Evolutionary conservation across 2,329 filamentous ascomycete genomes (phyloP), one percentile per base, ranked within the genome.

Genomic region (Byssothecium circinans): DNA sequence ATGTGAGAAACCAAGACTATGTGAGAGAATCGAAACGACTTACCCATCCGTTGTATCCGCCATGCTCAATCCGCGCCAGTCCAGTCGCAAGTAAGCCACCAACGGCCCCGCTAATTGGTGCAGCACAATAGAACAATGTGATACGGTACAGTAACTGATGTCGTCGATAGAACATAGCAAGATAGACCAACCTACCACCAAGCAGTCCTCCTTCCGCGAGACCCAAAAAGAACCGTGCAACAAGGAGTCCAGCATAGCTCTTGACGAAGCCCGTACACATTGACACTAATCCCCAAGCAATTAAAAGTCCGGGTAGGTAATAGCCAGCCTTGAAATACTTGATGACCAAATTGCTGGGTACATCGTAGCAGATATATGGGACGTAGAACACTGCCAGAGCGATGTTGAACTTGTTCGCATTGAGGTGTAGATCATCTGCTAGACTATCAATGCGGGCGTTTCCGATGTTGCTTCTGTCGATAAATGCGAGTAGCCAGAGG

Each of bases 401-500:
- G 25, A 74, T 60, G 46, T 76, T 76, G 66, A 71, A 76, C 15
- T 70, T 68, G 43, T 72, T 67, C 10, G 67, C 68, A 14, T 62
- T 62, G 12, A 76, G 68, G 2, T 67, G 32, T 15, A 76, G 63
- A n/a, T 75, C 70, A 1, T 63, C 57, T 8, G 62, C 55, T 0
- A 76, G 61, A 22, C 74, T 73, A 17, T 73, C 71, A 41, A 76
- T 72, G 30, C 70, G 67, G 0, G 74, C 74, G 40, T 76, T 76
- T 29, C 74, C 71, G 35, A 71, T 67, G 45, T 72, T 72, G 45
- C 58, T 65, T 19, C 74, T 62, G 53, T 77, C 75, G 47, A 78
- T 76, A 63, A 77, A 77, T 7, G 74, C 72, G n/a, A 77, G 64
- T 3, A 77, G 67, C 72, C 73, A 77, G 12, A 78, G 64, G 8